Conservation (phyloP, 2,329 filamentous ascomycete genomes). For the Cladosporium sp. region DNA sequence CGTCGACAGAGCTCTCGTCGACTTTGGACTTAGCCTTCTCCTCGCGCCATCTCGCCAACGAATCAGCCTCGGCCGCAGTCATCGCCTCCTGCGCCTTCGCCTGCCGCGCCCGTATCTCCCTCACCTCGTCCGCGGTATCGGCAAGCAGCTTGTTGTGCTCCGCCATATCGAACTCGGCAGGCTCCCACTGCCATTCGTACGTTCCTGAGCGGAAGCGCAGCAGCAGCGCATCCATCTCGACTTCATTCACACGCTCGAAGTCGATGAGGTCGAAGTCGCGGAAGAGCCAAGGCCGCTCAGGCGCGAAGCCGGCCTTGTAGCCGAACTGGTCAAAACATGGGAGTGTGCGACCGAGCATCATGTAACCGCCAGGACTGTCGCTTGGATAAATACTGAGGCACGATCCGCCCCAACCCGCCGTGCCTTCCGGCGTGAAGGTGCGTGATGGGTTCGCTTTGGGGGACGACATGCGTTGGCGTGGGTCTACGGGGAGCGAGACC, state of each 20-base stretch:
- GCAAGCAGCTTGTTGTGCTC: conserved; percentile 47
- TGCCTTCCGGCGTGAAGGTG: conserved; percentile 52
- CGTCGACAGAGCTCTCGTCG: conserved; percentile 45
- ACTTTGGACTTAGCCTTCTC: conserved; percentile 40
- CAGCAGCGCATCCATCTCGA: conserved; percentile 45
- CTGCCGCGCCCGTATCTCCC: conserved; percentile 40
- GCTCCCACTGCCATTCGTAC: conserved; percentile 48
- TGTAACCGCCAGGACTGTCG: conserved; percentile 51
- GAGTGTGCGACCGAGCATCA: conserved; percentile 37
- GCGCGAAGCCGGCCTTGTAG: conserved; percentile 44
- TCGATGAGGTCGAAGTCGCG: conserved; percentile 52
- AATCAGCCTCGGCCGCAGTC: conserved; percentile 43
- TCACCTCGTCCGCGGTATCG: conserved; percentile 44
- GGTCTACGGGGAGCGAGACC: conserved; percentile 48
- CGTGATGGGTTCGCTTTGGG: conserved; percentile 54
- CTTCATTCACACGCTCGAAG: conserved; percentile 49
- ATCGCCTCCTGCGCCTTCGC: conserved; percentile 43
- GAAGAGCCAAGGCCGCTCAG: conserved; percentile 48
- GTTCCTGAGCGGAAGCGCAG: conserved; percentile 44
- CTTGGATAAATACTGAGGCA: conserved; percentile 52
- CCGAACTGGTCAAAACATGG: conserved; percentile 50
- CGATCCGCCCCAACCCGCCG: conserved; percentile 50
- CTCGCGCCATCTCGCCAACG: conserved; percentile 36
- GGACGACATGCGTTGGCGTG: conserved; percentile 47
- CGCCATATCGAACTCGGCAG: conserved; percentile 49